These are phyloP conservation scores for Pugionium dolabratum DNA, from an alignment of 345 rosid genomes.

Conservation along the genomic window DNA sequence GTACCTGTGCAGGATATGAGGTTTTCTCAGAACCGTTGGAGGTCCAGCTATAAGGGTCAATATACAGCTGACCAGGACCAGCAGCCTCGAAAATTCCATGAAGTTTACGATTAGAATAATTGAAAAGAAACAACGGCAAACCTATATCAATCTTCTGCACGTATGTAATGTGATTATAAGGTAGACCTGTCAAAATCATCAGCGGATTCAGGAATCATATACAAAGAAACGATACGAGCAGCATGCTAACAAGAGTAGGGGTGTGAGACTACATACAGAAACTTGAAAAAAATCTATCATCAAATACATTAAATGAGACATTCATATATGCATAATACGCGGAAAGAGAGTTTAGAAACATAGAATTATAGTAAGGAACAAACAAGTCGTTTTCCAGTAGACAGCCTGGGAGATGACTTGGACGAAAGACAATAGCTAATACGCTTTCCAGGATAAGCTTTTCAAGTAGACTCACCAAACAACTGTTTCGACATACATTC, in stretches of 20 bases:
- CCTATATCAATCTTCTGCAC: conserved; percentile 63
- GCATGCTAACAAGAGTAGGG: conserved; percentile 13
- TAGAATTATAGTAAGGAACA: neutral
- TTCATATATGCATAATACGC: too few species aligned
- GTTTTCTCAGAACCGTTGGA: conserved; percentile 57
- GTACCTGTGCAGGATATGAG: conserved; percentile 78
- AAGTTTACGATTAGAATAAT: conserved; percentile 71
- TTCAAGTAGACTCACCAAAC: conserved; percentile 53
- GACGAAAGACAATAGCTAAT: neutral
- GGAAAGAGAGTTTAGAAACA: neutral
- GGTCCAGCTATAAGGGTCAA: conserved; percentile 76
- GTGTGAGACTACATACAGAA: conserved; percentile 4
- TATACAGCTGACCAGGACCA: conserved; percentile 61
- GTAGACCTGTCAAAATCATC: conserved; percentile 58
- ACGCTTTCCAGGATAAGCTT: neutral
- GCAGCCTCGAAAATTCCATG: conserved; percentile 83
- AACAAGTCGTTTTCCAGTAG: neutral
- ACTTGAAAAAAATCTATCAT: conserved; percentile 4
- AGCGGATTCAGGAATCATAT: conserved; percentile 22
- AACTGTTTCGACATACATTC: conserved; percentile 65
- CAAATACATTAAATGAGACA: neutral
- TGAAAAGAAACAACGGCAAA: conserved; percentile 79
- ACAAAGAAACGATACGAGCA: conserved; percentile 12
- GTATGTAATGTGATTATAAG: conserved; percentile 53
- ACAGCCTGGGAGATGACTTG: neutral